Evolutionary conservation across 2,329 filamentous ascomycete genomes (phyloP).

Genomic region (Basipetospora chlamydospora): DNA sequence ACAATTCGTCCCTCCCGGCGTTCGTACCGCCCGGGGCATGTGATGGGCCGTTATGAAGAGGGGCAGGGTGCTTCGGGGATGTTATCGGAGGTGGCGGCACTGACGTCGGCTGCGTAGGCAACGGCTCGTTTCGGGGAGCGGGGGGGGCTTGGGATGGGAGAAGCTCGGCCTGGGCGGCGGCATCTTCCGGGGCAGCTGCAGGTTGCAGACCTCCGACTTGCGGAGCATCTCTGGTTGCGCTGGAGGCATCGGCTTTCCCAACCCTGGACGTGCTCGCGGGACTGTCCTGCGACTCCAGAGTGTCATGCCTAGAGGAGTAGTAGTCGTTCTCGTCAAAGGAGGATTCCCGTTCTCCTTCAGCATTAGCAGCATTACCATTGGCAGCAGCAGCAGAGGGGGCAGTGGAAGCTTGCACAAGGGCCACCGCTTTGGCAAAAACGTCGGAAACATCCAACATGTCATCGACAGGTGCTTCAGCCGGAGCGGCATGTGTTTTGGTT

Average conservation of each 20-base stretch:
- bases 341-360: slow-evolving; percentile 48
- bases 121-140: too few relatives aligned
- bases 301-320: slow-evolving; percentile 89
- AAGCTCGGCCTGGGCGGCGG: too few relatives aligned
- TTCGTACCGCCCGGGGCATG: too few relatives aligned
- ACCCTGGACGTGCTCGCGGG: neutral
- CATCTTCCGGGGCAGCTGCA: neutral
- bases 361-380: slow-evolving; percentile 42
- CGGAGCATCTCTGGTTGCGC: too few relatives aligned
- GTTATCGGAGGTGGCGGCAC: too few relatives aligned
- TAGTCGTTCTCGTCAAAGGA: slow-evolving; percentile 90
- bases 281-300: slow-evolving; percentile 36
- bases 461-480: slow-evolving; percentile 40
- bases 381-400: slow-evolving; percentile 5
- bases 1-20: too few relatives aligned
- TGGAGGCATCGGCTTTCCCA: neutral
- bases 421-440: slow-evolving; percentile 56
- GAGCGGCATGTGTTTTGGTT: slow-evolving; percentile 27
- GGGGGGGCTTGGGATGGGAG: neutral
- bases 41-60: too few relatives aligned
- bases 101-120: too few relatives aligned
- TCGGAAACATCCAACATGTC: slow-evolving; percentile 60
- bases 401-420: slow-evolving; percentile 47
- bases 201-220: too few relatives aligned
- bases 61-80: too few relatives aligned